These are phyloP conservation scores for Kodamaea ohmeri DNA, from an alignment of 1,139 yeast species.

Conservation along the genomic window DNA sequence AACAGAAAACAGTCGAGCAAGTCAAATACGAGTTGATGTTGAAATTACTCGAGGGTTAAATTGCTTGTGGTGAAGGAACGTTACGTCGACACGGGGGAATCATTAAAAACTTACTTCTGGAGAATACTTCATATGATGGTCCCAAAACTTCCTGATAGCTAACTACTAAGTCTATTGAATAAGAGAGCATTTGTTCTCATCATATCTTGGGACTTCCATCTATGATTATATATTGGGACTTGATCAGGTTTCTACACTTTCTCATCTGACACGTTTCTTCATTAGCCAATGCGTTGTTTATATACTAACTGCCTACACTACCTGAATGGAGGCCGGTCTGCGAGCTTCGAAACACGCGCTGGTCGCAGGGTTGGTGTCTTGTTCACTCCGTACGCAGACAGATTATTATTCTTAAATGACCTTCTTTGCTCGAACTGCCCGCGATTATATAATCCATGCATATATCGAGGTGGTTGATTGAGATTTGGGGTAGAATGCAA, in stretches of 20 bases:
- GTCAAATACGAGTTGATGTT: slow-evolving; percentile 39
- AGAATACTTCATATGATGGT: too few relatives aligned
- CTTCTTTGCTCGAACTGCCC: slow-evolving; percentile 14
- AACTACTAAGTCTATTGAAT: too few relatives aligned
- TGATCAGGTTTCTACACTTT: too few relatives aligned
- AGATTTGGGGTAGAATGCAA: slow-evolving; percentile 32
- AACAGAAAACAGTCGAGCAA: slow-evolving; percentile 43
- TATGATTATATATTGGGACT: too few relatives aligned
- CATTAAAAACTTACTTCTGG: too few relatives aligned
- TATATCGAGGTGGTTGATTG: slow-evolving; percentile 45
- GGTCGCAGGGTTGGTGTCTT: slow-evolving; percentile 2
- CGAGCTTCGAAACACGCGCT: slow-evolving; percentile 7
- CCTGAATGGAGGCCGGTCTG: slow-evolving; percentile 11
- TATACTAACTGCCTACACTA: background rate
- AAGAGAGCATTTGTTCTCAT: too few relatives aligned
- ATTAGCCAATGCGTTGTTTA: background rate
- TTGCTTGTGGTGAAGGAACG: too few relatives aligned
- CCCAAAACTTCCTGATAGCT: too few relatives aligned
- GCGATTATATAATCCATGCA: slow-evolving; percentile 41
- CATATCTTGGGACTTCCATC: too few relatives aligned
- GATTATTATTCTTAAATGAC: background rate
- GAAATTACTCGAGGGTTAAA: slow-evolving; percentile 15
- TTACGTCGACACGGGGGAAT: background rate
- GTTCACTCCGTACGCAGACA: background rate
- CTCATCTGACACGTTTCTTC: too few relatives aligned